Evolutionary conservation across 2,329 filamentous ascomycete genomes (phyloP), one percentile per base, ranked within the genome.

Genomic region (Alternaria gaisen): DNA sequence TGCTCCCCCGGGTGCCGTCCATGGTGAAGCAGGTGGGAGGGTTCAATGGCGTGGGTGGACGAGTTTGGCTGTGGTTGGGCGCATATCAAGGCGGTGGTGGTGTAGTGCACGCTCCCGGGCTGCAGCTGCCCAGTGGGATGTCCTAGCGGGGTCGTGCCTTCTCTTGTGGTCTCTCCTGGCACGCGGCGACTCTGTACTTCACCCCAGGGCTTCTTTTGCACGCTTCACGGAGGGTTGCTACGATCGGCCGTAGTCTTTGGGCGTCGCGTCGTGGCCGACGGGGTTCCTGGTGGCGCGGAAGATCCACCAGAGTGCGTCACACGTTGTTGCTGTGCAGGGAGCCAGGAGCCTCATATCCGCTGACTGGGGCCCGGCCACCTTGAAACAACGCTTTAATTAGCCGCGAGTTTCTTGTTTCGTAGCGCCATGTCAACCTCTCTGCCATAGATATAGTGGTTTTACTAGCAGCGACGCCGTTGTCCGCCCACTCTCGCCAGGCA

Each of bases 1-100:
- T 73, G 70, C 69, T 75, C 58, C 69, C 69, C 52, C 74, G 75
- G 50, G 65, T 59, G 60, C 70, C 63, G 51, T 73, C 66, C 75
- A 79, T 79, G 54, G 66, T 64, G 42, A 58, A 30, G 59, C 38
- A 54, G 20, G 57, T 44, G 60, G 57, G 55, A 36, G 50, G 56
- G 24, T 56, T 67, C 66, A 67, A 60, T 47, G 61, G 71, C 59
- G 67, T 66, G 62, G 56, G 30, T 50, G 48, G 32, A 60, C 26
- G 38, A 52, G 48, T 18, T 54, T 52, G 61, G 67, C 50, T 46
- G 59, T 59, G 32, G 68, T 66, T 57, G 65, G 70, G 72, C 64
- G 68, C 72, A 76, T 74, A 57, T 68, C 68, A 64, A 60, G 66
- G 59, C 54, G 61, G 64, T 53, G 28, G 53, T 41, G 40, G 10